These are phyloP conservation scores for Porpolomopsis calyptriformis DNA, from an alignment of 768 basidiomycete species.

Conservation along the genomic window DNA sequence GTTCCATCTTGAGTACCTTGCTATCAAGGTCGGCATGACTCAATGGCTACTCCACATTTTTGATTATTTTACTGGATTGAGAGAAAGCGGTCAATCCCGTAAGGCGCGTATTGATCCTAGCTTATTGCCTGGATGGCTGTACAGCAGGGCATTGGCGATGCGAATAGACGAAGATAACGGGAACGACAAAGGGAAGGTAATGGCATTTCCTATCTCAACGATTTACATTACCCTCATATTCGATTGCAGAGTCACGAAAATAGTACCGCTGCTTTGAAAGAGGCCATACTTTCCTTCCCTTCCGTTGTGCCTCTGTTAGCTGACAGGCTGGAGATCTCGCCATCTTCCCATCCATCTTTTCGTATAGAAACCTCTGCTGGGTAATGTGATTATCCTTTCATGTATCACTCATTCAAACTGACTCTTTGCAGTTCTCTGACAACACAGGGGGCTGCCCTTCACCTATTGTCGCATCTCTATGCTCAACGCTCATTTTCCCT, in stretches of 20 bases:
- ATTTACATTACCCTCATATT: not conserved
- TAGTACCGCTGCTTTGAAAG: conserved; percentile 58
- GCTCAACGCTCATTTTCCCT: conserved; percentile 62
- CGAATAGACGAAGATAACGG: conserved; percentile 38
- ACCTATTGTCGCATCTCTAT: conserved; percentile 84
- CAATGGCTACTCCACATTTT: conserved; percentile 73
- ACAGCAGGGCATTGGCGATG: conserved; percentile 59
- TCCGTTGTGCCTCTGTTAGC: conserved; percentile 72
- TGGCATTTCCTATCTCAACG: not conserved
- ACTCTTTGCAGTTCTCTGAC: conserved; percentile 25
- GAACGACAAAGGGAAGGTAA: conserved; percentile 32
- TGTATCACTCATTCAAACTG: conserved; percentile 9
- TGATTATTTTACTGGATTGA: conserved; percentile 31
- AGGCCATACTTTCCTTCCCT: conserved; percentile 72
- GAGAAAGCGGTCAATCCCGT: conserved; percentile 9
- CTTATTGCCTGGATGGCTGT: conserved; percentile 69
- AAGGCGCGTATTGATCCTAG: conserved; percentile 36
- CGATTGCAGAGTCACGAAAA: conserved; percentile 36
- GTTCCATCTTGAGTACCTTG: conserved; percentile 76
- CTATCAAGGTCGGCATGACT: conserved; percentile 68
- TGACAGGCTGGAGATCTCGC: conserved; percentile 68
- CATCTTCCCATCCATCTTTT: conserved; percentile 55
- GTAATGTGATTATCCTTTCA: conserved; percentile 29
- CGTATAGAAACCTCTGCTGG: conserved; percentile 56
- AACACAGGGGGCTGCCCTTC: conserved; percentile 39